These are phyloP conservation scores for Calycina herbarum DNA, from an alignment of 2,329 filamentous ascomycete species.

Conservation along the genomic window DNA sequence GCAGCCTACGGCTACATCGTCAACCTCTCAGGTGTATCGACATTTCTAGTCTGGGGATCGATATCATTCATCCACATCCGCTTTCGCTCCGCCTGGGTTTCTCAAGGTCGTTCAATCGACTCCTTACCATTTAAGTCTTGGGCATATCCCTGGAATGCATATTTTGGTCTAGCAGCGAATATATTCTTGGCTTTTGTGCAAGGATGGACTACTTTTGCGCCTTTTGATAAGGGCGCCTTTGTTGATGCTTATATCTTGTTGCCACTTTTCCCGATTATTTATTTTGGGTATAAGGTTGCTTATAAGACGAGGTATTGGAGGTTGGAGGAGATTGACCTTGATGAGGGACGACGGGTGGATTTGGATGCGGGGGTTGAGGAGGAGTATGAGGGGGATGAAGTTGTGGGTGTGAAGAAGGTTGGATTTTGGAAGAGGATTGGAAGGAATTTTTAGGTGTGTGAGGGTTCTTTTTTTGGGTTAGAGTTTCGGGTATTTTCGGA, in stretches of 20 bases:
- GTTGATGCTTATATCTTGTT: constrained; percentile 64
- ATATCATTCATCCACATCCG: constrained; percentile 72
- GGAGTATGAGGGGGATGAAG: constrained; percentile 13
- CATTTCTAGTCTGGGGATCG: constrained; percentile 70
- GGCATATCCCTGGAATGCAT: constrained; percentile 58
- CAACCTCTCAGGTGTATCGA: constrained; percentile 68
- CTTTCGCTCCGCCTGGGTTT: constrained; percentile 63
- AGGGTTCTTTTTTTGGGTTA: neutral
- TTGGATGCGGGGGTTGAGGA: constrained; percentile 43
- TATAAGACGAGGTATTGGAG: constrained; percentile 54
- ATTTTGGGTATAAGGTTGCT: constrained; percentile 53
- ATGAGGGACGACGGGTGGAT: constrained; percentile 55
- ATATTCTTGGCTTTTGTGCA: constrained; percentile 60
- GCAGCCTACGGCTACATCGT: constrained; percentile 69
- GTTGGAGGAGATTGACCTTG: constrained; percentile 55
- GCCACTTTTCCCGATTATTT: constrained; percentile 60
- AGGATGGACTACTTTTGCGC: constrained; percentile 60
- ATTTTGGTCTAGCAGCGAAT: constrained; percentile 58
- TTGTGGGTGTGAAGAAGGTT: neutral
- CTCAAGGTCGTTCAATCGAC: constrained; percentile 54
- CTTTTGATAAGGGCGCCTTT: constrained; percentile 58
- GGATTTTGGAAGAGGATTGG: constrained; percentile 5
- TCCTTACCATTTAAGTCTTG: constrained; percentile 57
- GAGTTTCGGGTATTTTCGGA: neutral
- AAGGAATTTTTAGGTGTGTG: constrained; percentile 5